phyloP scores from a whole-genome alignment of 2,329 filamentous ascomycete genomes.

The Penicillium sp. region DNA sequence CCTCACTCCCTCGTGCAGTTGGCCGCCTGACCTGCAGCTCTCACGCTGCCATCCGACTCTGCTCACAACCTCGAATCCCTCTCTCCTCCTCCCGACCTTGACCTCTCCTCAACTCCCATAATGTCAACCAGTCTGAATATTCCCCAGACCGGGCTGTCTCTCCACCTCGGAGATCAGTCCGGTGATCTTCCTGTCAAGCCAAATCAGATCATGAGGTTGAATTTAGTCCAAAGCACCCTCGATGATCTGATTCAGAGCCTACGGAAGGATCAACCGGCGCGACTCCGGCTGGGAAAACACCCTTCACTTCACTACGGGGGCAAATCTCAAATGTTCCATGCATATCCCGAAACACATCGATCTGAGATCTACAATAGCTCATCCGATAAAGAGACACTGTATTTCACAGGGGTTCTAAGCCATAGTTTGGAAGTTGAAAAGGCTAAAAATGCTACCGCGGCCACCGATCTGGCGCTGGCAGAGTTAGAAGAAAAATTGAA shows the following conservation, averaged over 20 bases:
- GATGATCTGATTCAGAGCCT: conserved; percentile 47
- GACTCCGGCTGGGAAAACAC: conserved; percentile 48
- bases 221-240: conserved; percentile 44
- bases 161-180: conserved; percentile 34
- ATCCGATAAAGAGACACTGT: conserved; percentile 47
- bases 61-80: conserved; percentile 19
- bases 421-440: conserved; percentile 57
- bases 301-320: conserved; percentile 58
- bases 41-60: conserved; percentile 37
- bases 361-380: conserved; percentile 57
- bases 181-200: conserved; percentile 34
- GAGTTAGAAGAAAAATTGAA: conserved; percentile 59
- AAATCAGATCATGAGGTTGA: conserved; percentile 48
- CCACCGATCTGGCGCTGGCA: conserved; percentile 59
- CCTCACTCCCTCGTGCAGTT: conserved; percentile 33
- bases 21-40: conserved; percentile 40
- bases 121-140: conserved; percentile 38
- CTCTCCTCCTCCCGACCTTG: conserved; percentile 6
- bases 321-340: conserved; percentile 55
- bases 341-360: conserved; percentile 53
- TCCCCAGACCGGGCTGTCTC: conserved; percentile 42
- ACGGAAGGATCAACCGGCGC: conserved; percentile 43
- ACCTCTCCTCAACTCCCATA: conserved; percentile 12
- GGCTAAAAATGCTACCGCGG: conserved; percentile 54
- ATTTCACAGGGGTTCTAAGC: conserved; percentile 57